phyloP scores from a whole-genome alignment of 2,329 filamentous ascomycete genomes.

The Zymoseptoria passerinii region DNA sequence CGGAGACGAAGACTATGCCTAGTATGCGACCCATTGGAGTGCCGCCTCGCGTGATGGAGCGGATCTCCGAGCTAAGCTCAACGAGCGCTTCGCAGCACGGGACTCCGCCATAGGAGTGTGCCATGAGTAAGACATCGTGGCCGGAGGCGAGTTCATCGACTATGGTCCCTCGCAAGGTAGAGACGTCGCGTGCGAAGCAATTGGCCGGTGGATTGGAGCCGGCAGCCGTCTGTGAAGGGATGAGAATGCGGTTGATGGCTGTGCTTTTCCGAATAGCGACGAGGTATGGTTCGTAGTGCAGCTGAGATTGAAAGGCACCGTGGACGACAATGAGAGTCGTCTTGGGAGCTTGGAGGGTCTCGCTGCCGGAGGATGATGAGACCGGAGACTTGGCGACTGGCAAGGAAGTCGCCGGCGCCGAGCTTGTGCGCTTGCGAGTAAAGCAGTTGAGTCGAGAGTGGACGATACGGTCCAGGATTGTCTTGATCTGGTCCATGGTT shows the following conservation, averaged over 20 bases:
- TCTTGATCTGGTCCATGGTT: neutral
- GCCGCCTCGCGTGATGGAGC: neutral
- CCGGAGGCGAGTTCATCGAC: constrained; percentile 5
- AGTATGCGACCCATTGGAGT: constrained; percentile 6
- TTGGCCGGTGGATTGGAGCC: constrained; percentile 4
- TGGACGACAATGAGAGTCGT: constrained; percentile 12
- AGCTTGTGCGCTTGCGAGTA: neutral
- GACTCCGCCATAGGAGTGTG: constrained; percentile 14
- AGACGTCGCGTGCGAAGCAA: constrained; percentile 9
- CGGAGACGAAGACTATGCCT: constrained; percentile 16
- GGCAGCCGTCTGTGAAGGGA: constrained; percentile 10
- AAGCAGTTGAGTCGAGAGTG: neutral
- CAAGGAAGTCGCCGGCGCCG: neutral
- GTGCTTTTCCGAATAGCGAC: constrained; percentile 5
- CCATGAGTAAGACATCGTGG: constrained; percentile 13
- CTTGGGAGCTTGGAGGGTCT: neutral
- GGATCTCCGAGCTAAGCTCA: constrained; percentile 2
- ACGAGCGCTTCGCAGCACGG: constrained; percentile 16
- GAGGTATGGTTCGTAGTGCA: constrained; percentile 11
- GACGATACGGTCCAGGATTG: neutral
- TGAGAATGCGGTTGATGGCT: constrained; percentile 4
- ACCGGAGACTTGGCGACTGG: neutral
- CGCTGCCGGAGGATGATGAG: neutral
- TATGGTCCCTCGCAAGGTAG: constrained; percentile 6
- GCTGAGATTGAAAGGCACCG: constrained; percentile 13